Percentiles rank a stretch among this genome's conserved stretches.
phyloP scores from a whole-genome alignment of 257 asterid species.

The Scutellaria baicalensis region DNA sequence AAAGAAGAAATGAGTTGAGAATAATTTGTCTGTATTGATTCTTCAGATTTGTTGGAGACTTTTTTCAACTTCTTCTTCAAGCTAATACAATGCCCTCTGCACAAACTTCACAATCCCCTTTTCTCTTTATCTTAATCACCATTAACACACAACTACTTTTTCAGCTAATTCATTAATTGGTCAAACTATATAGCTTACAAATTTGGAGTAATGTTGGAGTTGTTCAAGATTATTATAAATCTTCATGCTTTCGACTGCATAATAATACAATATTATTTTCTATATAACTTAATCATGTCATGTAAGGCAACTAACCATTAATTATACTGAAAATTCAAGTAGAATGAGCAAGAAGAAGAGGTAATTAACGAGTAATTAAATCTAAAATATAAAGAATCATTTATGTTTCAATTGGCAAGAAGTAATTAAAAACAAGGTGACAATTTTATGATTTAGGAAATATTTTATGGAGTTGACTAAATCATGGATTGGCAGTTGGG shows the following conservation, averaged over 20 bases:
- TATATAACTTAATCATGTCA: background rate
- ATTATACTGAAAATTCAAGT: too few species aligned
- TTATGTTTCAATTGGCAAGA: background rate
- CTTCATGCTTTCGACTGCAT: background rate
- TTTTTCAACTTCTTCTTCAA: slow-evolving; percentile 31
- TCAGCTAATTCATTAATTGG: slow-evolving; percentile 1
- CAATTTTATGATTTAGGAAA: background rate
- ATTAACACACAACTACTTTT: slow-evolving; percentile 22
- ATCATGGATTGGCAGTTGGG: slow-evolving; percentile 15
- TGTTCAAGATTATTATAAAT: slow-evolving; percentile 7
- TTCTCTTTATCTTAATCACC: slow-evolving; percentile 1
- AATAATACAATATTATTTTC: background rate
- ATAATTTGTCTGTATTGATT: background rate
- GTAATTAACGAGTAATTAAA: background rate
- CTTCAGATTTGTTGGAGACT: slow-evolving; percentile 7
- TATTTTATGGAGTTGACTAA: slow-evolving; percentile 19
- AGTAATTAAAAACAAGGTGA: background rate
- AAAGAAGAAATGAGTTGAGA: background rate
- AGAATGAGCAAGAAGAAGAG: background rate
- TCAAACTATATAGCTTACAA: slow-evolving; percentile 12
- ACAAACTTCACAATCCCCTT: slow-evolving; percentile 18
- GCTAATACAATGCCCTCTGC: slow-evolving; percentile 26
- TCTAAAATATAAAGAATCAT: background rate
- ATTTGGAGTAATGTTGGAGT: slow-evolving; percentile 8
- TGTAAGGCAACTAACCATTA: too few species aligned